These are phyloP conservation scores for Tulasnella sp. DNA, from an alignment of 768 basidiomycete species.

Conservation along the genomic window DNA sequence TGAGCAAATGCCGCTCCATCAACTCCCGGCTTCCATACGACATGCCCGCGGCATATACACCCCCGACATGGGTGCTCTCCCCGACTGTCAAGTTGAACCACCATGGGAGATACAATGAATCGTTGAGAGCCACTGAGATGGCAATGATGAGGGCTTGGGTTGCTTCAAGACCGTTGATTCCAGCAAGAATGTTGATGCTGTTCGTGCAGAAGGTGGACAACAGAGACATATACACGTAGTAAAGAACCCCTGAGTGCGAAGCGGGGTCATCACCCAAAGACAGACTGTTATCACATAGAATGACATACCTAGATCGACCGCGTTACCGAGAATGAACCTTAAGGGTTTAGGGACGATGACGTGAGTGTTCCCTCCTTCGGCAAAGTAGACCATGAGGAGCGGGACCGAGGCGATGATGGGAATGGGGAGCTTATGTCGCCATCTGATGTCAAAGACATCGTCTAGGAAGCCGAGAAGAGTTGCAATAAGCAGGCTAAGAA, in stretches of 20 bases:
- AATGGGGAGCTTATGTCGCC: constrained; percentile 97
- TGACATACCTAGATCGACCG: constrained; percentile 82
- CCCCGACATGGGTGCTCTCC: constrained; percentile 69
- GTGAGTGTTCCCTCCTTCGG: constrained; percentile 89
- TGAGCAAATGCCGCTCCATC: constrained; percentile 92
- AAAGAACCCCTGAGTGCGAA: constrained; percentile 71
- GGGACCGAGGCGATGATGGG: constrained; percentile 96
- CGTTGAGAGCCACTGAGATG: constrained; percentile 86
- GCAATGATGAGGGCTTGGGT: constrained; percentile 92
- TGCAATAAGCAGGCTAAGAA: constrained; percentile 90
- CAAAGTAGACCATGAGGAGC: constrained; percentile 93
- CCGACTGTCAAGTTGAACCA: constrained; percentile 61
- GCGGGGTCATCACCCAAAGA: neutral
- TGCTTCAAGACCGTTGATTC: constrained; percentile 96
- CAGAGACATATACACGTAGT: constrained; percentile 95
- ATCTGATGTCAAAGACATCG: constrained; percentile 97
- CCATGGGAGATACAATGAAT: constrained; percentile 93
- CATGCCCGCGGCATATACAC: constrained; percentile 83
- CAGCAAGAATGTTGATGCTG: constrained; percentile 97
- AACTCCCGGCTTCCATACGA: constrained; percentile 82
- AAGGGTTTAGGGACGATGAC: constrained; percentile 90
- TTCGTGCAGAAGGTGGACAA: constrained; percentile 97
- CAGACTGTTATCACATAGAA: neutral
- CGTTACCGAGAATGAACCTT: constrained; percentile 68
- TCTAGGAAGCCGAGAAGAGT: constrained; percentile 95